phyloP scores from a whole-genome alignment of 768 basidiomycete genomes.

The Rhodotorula graminis region DNA sequence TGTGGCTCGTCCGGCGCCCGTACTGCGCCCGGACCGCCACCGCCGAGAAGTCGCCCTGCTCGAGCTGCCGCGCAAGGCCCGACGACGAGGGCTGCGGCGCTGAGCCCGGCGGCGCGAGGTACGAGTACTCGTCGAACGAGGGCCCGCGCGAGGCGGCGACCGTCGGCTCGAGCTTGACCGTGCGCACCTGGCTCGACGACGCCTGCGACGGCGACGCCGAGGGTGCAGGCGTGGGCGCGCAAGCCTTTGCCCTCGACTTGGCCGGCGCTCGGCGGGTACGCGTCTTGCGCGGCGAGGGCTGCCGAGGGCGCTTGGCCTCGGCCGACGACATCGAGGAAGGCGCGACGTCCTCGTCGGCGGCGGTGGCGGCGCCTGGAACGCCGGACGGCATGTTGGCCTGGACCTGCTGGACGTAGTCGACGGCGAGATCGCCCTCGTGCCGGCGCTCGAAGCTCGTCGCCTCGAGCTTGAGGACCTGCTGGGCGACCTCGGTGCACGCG shows the following conservation, averaged over 20 bases:
- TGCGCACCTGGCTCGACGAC: neutral
- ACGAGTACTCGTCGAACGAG: neutral
- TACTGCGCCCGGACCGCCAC: neutral
- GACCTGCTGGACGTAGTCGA: neutral
- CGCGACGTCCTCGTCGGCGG: neutral
- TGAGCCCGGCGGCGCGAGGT: neutral
- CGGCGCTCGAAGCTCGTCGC: neutral
- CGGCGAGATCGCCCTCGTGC: too few species aligned
- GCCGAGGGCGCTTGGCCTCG: neutral
- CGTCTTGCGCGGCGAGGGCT: neutral
- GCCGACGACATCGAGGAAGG: neutral
- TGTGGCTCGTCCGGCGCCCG: neutral
- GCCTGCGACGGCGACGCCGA: too few species aligned
- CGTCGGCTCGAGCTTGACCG: neutral
- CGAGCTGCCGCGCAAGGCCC: neutral
- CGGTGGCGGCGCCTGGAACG: neutral
- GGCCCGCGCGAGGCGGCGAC: neutral
- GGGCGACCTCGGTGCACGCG: constrained; percentile 29
- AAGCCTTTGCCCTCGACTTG: neutral
- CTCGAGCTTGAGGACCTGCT: constrained; percentile 16
- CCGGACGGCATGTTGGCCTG: neutral
- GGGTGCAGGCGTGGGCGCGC: neutral
- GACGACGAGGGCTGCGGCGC: neutral
- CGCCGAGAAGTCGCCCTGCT: constrained; percentile 5
- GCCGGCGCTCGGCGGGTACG: neutral